Percentiles rank a stretch among this genome's conserved stretches.
Evolutionary conservation across 108 stramenopile species (phyloP).

Genomic region (Conticribra weissflogii): DNA sequence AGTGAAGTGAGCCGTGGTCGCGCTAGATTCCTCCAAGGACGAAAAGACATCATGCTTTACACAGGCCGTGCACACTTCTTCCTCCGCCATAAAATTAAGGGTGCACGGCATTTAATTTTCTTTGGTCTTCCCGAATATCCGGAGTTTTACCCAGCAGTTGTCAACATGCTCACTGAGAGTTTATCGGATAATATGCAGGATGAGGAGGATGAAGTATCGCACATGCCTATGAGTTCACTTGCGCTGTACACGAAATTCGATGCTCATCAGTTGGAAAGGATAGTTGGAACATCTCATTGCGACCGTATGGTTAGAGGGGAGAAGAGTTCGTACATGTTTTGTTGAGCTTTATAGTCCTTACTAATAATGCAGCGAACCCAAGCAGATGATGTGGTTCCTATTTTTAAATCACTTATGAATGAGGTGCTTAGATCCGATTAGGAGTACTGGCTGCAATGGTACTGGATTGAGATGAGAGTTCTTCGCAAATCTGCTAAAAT

Average conservation of each 20-base stretch:
- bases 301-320: slow-evolving; percentile 75
- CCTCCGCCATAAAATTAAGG: slow-evolving; percentile 88
- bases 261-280: slow-evolving; percentile 87
- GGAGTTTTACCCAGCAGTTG: slow-evolving; percentile 89
- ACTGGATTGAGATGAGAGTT: too few species aligned
- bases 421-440: too few species aligned
- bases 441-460: too few species aligned
- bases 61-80: slow-evolving; percentile 96
- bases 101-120: slow-evolving; percentile 87
- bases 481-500: too few species aligned
- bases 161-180: slow-evolving; percentile 74
- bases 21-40: slow-evolving; percentile 91
- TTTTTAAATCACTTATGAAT: too few species aligned
- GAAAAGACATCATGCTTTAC: slow-evolving; percentile 91
- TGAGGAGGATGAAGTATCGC: slow-evolving; percentile 28
- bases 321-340: slow-evolving; percentile 75
- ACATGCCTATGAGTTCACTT: slow-evolving; percentile 59
- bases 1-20: slow-evolving; percentile 89
- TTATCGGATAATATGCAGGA: slow-evolving; percentile 30
- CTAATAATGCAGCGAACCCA: too few species aligned
- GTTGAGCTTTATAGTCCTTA: too few species aligned
- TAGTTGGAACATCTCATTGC: slow-evolving; percentile 81
- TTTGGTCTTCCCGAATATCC: slow-evolving; percentile 93
- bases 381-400: too few species aligned
- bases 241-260: slow-evolving; percentile 91